These are phyloP conservation scores for Xylariomycetidae sp. DNA, from an alignment of 2,329 filamentous ascomycete species.

Conservation along the genomic window DNA sequence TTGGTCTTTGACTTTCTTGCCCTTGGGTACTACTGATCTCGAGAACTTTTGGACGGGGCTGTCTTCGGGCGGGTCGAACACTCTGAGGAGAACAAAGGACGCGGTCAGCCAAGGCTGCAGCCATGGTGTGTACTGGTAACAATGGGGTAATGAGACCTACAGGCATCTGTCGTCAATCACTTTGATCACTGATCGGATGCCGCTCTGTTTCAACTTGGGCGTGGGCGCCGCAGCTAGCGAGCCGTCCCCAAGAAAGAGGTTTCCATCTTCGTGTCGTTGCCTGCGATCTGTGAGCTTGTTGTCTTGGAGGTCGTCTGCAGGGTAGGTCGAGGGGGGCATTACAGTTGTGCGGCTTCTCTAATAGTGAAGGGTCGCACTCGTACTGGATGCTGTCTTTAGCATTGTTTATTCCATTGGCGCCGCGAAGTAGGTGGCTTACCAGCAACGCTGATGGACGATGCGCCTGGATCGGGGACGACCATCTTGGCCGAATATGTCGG, in stretches of 20 bases:
- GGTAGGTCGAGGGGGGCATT: slow-evolving; percentile 21
- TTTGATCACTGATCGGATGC: slow-evolving; percentile 87
- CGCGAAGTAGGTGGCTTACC: slow-evolving; percentile 33
- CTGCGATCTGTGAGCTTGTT: slow-evolving; percentile 30
- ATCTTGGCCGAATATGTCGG: slow-evolving; percentile 19
- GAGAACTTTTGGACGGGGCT: slow-evolving; percentile 85
- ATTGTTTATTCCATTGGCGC: neutral
- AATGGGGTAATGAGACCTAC: slow-evolving; percentile 48
- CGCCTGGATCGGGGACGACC: slow-evolving; percentile 35
- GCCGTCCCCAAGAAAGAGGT: slow-evolving; percentile 91
- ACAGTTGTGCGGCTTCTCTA: slow-evolving; percentile 89
- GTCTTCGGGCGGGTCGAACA: slow-evolving; percentile 96
- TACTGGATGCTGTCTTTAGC: slow-evolving; percentile 45
- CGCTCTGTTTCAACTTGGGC: slow-evolving; percentile 79
- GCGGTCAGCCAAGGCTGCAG: neutral
- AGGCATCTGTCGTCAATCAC: slow-evolving; percentile 93
- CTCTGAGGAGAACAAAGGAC: slow-evolving; percentile 42
- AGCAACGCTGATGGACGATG: slow-evolving; percentile 54
- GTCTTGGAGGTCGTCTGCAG: too few relatives aligned
- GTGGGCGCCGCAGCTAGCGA: slow-evolving; percentile 82
- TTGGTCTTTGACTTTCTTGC: slow-evolving; percentile 94
- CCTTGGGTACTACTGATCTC: slow-evolving; percentile 70
- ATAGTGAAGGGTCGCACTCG: slow-evolving; percentile 73
- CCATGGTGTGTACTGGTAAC: neutral
- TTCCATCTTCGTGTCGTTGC: slow-evolving; percentile 71